A percentile compares a stretch with the other conserved stretches of the same genome.
These are phyloP conservation scores for Rosellinia necatrix DNA, from an alignment of 2,329 filamentous ascomycete species.

Conservation along the genomic window DNA sequence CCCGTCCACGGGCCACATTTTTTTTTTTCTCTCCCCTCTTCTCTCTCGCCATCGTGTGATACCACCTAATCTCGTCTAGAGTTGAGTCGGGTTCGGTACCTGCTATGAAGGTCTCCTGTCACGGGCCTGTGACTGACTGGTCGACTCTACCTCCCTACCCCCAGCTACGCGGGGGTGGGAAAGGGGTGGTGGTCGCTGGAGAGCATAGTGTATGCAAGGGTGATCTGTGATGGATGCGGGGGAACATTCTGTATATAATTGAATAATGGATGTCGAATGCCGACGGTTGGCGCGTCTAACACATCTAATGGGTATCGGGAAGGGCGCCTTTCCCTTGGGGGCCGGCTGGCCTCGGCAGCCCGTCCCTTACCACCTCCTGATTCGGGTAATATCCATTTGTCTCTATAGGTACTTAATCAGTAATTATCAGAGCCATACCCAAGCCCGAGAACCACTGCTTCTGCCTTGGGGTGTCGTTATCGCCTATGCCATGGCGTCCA, in stretches of 20 bases:
- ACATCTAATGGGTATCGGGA: too few species aligned
- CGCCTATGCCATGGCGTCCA: too few species aligned
- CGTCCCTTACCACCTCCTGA: too few species aligned
- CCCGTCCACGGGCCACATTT: slow-evolving; percentile 1
- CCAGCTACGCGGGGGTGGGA: slow-evolving; percentile 1
- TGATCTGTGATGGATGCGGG: slow-evolving; percentile 1
- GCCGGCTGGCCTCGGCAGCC: too few species aligned
- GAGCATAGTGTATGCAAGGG: slow-evolving; percentile 13
- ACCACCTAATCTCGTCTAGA: slow-evolving; percentile 16
- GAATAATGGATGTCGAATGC: slow-evolving; percentile 21
- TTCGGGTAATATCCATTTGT: too few species aligned
- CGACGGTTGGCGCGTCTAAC: background rate
- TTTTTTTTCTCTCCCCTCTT: slow-evolving; percentile 4
- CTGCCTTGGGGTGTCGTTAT: too few species aligned
- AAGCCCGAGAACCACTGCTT: too few species aligned
- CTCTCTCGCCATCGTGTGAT: slow-evolving; percentile 15
- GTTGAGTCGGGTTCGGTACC: slow-evolving; percentile 8
- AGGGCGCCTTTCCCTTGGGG: too few species aligned
- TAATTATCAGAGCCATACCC: background rate
- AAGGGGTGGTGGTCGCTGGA: background rate
- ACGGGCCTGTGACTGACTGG: too few species aligned
- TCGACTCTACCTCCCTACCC: slow-evolving; percentile 3
- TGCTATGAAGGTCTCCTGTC: slow-evolving; percentile 10
- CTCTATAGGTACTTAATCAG: background rate
- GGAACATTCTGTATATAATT: slow-evolving; percentile 27